Conservation (phyloP, 2,329 filamentous ascomycete species). For the Hypoxylon rubiginosum region DNA sequence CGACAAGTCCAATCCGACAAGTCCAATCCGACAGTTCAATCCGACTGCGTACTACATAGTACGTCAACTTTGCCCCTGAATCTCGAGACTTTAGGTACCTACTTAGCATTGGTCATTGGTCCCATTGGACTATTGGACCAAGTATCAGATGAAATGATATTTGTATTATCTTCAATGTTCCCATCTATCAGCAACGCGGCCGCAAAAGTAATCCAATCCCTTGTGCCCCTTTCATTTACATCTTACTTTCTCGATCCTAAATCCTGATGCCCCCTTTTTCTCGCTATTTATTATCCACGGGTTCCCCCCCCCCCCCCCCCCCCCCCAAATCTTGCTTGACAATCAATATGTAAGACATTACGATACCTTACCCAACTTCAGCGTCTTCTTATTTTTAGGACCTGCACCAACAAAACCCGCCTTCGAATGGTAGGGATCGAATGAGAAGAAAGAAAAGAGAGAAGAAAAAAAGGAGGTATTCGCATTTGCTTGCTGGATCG, state of each 20-base stretch:
- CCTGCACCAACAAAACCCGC: conserved; percentile 19
- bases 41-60: no score
- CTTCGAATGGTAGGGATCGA: conserved; percentile 34
- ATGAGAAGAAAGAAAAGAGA: no score
- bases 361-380: no score
- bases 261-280: neutral
- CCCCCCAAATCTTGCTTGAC: conserved; percentile 21
- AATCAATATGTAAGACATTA: conserved; percentile 35
- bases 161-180: neutral
- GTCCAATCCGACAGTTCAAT: conserved; percentile 3
- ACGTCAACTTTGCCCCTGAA: neutral
- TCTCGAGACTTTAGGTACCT: neutral
- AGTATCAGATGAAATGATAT: neutral
- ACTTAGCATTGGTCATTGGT: neutral
- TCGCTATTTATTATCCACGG: conserved; percentile 16
- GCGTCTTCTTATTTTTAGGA: conserved; percentile 10
- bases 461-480: conserved; percentile 18
- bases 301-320: conserved; percentile 11
- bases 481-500: conserved; percentile 22
- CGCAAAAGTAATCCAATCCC: neutral
- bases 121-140: no score
- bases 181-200: neutral
- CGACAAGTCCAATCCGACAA: conserved; percentile 3
- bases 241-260: neutral
- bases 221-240: neutral